phyloP scores from a whole-genome alignment of 2,329 filamentous ascomycete species.

The Pestalotiopsis sp. region DNA sequence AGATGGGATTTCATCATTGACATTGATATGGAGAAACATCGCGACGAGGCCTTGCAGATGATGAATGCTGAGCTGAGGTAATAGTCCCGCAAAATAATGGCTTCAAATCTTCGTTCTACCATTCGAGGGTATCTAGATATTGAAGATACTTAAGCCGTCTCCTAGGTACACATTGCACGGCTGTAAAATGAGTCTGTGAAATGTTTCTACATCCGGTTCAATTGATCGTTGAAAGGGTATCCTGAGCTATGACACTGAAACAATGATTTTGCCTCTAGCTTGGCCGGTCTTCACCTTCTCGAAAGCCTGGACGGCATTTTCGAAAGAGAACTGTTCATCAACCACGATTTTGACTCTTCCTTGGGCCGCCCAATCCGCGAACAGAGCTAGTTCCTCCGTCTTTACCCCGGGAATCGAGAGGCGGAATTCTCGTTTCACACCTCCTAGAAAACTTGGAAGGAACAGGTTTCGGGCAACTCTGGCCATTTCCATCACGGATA shows the following conservation, averaged over 20 bases:
- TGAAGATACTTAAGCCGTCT: no score
- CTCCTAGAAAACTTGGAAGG: background rate
- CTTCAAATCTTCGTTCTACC: no score
- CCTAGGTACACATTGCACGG: no score
- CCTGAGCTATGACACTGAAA: background rate
- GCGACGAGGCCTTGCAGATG: conserved; percentile 19
- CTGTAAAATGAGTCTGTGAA: no score
- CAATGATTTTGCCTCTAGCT: background rate
- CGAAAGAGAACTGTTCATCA: background rate
- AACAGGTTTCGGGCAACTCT: background rate
- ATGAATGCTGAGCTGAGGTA: conserved; percentile 17
- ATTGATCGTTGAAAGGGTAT: no score
- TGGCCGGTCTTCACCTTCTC: background rate
- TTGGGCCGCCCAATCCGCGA: background rate
- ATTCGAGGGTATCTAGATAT: no score
- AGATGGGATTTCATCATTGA: conserved; percentile 26
- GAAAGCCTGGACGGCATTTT: no score
- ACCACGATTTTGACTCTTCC: background rate
- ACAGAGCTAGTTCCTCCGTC: background rate
- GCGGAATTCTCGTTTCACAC: background rate
- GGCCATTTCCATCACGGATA: no score
- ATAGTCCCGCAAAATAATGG: background rate
- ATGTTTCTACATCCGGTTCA: no score
- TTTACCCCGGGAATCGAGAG: conserved; percentile 34
- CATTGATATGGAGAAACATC: conserved; percentile 22